Conservation (phyloP, 192 early-diverging fungal genomes). For the Dimargaris verticillata region DNA sequence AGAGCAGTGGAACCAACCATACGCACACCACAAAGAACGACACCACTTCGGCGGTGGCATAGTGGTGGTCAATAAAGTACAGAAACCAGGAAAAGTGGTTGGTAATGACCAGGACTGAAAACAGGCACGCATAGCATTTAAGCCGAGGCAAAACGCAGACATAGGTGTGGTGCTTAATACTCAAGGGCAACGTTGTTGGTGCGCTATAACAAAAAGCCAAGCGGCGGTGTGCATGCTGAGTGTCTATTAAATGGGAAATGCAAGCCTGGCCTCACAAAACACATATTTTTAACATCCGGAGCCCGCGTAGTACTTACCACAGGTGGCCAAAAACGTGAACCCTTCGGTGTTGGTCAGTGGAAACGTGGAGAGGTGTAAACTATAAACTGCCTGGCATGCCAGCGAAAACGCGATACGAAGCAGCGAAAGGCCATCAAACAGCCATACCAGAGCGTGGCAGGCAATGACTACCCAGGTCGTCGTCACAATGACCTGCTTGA, state of each 20-base stretch:
- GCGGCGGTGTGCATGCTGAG: too few species aligned
- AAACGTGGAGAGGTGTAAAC: conserved; percentile 59
- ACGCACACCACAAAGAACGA: conserved; percentile 87
- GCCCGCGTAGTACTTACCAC: conserved; percentile 47
- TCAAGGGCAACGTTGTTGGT: neutral
- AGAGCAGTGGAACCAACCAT: conserved; percentile 84
- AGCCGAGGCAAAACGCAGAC: conserved; percentile 13
- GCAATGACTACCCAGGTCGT: conserved; percentile 36
- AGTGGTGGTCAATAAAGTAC: conserved; percentile 60
- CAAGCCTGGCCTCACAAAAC: too few species aligned
- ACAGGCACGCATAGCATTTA: neutral
- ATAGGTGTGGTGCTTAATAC: neutral
- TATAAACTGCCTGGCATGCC: conserved; percentile 63
- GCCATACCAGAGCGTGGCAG: conserved; percentile 50
- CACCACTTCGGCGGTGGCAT: conserved; percentile 63
- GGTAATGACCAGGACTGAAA: conserved; percentile 48
- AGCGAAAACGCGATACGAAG: conserved; percentile 52
- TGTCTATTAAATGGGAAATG: too few species aligned
- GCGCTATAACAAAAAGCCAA: too few species aligned
- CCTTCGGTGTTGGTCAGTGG: conserved; percentile 67
- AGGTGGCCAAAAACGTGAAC: conserved; percentile 60
- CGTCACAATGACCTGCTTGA: conserved; percentile 17
- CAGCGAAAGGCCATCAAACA: conserved; percentile 68
- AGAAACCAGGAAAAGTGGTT: conserved; percentile 94
- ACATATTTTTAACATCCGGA: too few species aligned